These are phyloP conservation scores for Phytophthora cryptogea DNA, from an alignment of 352 stramenopile genomes.

Conservation along the genomic window DNA sequence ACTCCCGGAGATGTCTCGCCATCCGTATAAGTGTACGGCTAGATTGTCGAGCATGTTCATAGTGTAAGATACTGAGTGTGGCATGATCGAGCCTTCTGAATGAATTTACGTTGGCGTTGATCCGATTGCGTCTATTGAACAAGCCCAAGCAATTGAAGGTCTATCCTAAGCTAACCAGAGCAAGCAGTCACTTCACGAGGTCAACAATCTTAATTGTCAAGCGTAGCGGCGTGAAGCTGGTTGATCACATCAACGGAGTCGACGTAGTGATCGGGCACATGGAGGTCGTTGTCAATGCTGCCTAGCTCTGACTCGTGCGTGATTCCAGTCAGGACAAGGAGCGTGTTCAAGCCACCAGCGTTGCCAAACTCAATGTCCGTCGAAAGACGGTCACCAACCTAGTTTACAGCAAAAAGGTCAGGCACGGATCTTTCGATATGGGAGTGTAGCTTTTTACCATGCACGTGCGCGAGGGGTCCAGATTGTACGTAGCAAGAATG, in stretches of 20 bases:
- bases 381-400: constrained; percentile 83
- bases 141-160: neutral
- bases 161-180: constrained; percentile 1
- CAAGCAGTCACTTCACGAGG: neutral
- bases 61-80: constrained; percentile 32
- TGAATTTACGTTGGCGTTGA: neutral
- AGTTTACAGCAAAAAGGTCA: constrained; percentile 3
- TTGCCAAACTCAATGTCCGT: constrained; percentile 88
- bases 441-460: constrained; percentile 49
- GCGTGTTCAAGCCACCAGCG: constrained; percentile 65
- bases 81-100: no score
- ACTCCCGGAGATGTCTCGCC: constrained; percentile 25
- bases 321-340: constrained; percentile 79
- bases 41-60: constrained; percentile 16
- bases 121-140: constrained; percentile 24
- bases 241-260: constrained; percentile 80
- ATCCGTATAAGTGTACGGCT: constrained; percentile 24
- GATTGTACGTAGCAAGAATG: constrained; percentile 71
- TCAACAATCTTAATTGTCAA: constrained; percentile 36
- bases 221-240: constrained; percentile 52
- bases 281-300: constrained; percentile 50
- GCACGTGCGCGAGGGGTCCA: constrained; percentile 75
- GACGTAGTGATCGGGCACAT: constrained; percentile 70
- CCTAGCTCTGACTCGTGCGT: constrained; percentile 63
- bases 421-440: neutral